Evolutionary conservation across 495 filamentous ascomycete genomes (phyloP).

Genomic region (Pseudevernia furfuracea): DNA sequence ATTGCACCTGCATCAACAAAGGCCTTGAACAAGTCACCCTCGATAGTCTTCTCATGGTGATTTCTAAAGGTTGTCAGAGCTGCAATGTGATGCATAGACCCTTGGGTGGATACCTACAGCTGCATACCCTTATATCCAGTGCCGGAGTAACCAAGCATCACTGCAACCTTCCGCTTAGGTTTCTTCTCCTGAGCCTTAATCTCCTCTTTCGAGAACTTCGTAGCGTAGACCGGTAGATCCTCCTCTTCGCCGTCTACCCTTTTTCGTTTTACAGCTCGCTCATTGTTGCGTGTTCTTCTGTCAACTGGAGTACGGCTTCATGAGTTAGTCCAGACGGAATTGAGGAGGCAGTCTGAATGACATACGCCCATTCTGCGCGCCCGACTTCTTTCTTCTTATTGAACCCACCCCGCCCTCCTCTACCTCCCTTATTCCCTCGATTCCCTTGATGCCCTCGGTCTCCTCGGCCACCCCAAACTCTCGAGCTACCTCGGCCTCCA

Average conservation of each 20-base stretch:
- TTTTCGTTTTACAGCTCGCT: slow-evolving; percentile 52
- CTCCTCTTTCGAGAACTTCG: slow-evolving; percentile 63
- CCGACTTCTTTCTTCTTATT: slow-evolving; percentile 61
- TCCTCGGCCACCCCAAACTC: neutral
- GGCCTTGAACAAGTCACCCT: slow-evolving; percentile 90
- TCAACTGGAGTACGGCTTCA: slow-evolving; percentile 55
- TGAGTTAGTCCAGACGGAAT: slow-evolving; percentile 47
- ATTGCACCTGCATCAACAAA: slow-evolving; percentile 86
- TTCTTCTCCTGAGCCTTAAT: slow-evolving; percentile 74
- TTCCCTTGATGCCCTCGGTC: slow-evolving; percentile 19
- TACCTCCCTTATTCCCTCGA: slow-evolving; percentile 21
- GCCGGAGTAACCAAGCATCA: slow-evolving; percentile 89
- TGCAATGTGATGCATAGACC: neutral
- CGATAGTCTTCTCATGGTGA: slow-evolving; percentile 77
- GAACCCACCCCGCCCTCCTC: slow-evolving; percentile 34
- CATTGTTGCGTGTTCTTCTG: slow-evolving; percentile 55
- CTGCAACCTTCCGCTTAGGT: slow-evolving; percentile 92
- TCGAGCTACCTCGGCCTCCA: slow-evolving; percentile 8
- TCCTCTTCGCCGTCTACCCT: slow-evolving; percentile 42
- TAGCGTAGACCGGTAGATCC: slow-evolving; percentile 41
- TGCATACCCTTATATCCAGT: slow-evolving; percentile 98
- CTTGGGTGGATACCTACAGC: slow-evolving; percentile 41
- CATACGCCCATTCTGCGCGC: slow-evolving; percentile 57
- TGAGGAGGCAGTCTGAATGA: slow-evolving; percentile 12
- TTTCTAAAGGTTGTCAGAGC: slow-evolving; percentile 28